Percentiles rank a stretch among this genome's conserved stretches.
phyloP scores from a whole-genome alignment of 345 rosid genomes.

The Citrus sp. region DNA sequence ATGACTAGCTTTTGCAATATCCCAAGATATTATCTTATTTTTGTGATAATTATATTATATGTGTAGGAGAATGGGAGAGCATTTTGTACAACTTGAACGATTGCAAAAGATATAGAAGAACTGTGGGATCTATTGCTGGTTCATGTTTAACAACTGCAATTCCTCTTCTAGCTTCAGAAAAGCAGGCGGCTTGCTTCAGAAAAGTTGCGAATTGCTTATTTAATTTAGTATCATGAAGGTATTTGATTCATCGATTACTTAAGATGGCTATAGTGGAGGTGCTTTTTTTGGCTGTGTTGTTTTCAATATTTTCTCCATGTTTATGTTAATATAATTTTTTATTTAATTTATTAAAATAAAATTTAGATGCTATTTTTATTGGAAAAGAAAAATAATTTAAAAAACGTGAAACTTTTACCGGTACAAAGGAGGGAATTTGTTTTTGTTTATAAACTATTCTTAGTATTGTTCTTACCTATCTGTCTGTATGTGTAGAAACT shows the following conservation, averaged over 20 bases:
- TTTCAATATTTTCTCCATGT: neutral
- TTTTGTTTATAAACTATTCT: neutral
- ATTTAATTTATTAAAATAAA: neutral
- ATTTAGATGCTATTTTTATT: neutral
- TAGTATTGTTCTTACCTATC: neutral
- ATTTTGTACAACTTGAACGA: conserved; percentile 57
- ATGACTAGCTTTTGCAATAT: too few relatives aligned
- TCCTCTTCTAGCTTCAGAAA: conserved; percentile 72
- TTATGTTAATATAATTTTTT: neutral
- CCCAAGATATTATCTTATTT: neutral
- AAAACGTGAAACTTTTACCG: neutral
- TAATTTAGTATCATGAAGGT: too few relatives aligned
- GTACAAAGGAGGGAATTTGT: neutral
- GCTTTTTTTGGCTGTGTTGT: conserved; percentile 4
- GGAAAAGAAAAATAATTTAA: neutral
- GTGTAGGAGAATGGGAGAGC: conserved; percentile 61
- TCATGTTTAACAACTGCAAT: conserved; percentile 73
- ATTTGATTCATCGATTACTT: too few relatives aligned
- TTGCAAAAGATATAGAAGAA: conserved; percentile 71
- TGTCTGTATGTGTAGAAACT: neutral
- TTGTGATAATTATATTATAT: neutral
- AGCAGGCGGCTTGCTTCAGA: conserved; percentile 66
- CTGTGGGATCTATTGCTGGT: conserved; percentile 74
- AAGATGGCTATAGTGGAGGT: conserved; percentile 93
- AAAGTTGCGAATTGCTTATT: too few relatives aligned